phyloP scores from a whole-genome alignment of 176 grass and related monocot species.

The Thalia dealbata region DNA sequence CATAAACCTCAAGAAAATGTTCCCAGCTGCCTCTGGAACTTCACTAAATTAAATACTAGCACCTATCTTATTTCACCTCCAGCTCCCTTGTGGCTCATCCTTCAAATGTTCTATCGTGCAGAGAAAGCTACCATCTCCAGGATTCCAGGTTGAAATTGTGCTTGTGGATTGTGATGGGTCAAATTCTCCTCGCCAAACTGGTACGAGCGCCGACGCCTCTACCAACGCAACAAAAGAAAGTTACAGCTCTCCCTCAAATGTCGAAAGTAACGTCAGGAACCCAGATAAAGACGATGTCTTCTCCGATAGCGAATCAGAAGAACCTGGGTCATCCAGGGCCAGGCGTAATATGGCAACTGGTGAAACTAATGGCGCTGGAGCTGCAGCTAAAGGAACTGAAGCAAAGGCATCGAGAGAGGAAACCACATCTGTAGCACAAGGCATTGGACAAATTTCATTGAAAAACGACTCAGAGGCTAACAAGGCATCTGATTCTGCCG shows the following conservation, averaged over 20 bases:
- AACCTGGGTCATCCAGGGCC: constrained; percentile 37
- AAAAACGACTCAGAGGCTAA: constrained; percentile 29
- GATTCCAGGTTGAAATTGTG: constrained; percentile 85
- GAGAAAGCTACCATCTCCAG: constrained; percentile 90
- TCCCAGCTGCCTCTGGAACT: not conserved
- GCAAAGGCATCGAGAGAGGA: constrained; percentile 23
- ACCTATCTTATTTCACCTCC: not conserved
- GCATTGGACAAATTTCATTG: constrained; percentile 43
- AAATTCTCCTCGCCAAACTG: constrained; percentile 33
- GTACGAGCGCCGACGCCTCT: constrained; percentile 17
- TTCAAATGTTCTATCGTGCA: constrained; percentile 33
- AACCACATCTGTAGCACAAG: constrained; percentile 20
- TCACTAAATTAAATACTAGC: not conserved
- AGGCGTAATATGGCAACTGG: constrained; percentile 28
- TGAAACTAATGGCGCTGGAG: constrained; percentile 15
- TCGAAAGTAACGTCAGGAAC: constrained; percentile 35
- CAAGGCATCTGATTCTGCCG: constrained; percentile 28
- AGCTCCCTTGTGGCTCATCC: not conserved
- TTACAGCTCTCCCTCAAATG: constrained; percentile 17
- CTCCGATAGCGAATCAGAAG: constrained; percentile 70
- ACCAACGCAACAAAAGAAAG: constrained; percentile 34
- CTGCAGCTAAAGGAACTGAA: constrained; percentile 45
- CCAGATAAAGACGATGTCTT: constrained; percentile 82
- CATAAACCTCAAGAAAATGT: not conserved
- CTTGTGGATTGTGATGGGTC: constrained; percentile 69